These are phyloP conservation scores for Gracilaria gracilis DNA, from an alignment of 23 red algal species.

Conservation along the genomic window DNA sequence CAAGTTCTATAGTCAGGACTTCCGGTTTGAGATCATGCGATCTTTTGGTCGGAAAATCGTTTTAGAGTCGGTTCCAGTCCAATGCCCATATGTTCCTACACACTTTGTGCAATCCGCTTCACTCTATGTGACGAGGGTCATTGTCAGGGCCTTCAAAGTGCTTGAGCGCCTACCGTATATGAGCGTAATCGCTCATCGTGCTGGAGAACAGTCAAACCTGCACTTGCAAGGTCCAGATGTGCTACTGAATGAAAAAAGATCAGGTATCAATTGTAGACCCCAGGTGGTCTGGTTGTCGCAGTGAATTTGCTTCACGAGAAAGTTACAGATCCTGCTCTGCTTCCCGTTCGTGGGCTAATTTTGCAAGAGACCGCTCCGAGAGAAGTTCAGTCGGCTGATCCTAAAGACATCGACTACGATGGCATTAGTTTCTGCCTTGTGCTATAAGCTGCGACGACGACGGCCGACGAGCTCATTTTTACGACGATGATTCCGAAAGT, in stretches of 20 bases:
- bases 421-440: conserved; percentile 20
- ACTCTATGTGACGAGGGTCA: conserved; percentile 25
- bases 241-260: conserved; percentile 54
- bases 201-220: conserved; percentile 21
- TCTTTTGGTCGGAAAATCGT: conserved; percentile 66
- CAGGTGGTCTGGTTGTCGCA: conserved; percentile 62
- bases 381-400: conserved; percentile 10
- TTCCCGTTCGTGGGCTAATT: conserved; percentile 63
- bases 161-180: conserved; percentile 69
- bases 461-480: conserved; percentile 33
- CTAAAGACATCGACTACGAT: conserved; percentile 20
- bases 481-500: conserved; percentile 21
- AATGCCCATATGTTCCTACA: conserved; percentile 59
- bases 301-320: conserved; percentile 70
- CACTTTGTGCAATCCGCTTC: conserved; percentile 37
- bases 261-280: conserved; percentile 75
- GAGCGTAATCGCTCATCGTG: conserved; percentile 49
- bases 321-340: conserved; percentile 55
- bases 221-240: conserved; percentile 71
- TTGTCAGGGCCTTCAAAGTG: conserved; percentile 41
- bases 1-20: conserved; percentile 32
- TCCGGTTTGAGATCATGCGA: conserved; percentile 65
- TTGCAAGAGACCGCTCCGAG: conserved; percentile 38
- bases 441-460: conserved; percentile 6
- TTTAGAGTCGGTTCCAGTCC: conserved; percentile 67